Evolutionary conservation across 768 basidiomycete genomes (phyloP), one percentile per base, ranked within the genome.

Genomic region (Collybia sordida): DNA sequence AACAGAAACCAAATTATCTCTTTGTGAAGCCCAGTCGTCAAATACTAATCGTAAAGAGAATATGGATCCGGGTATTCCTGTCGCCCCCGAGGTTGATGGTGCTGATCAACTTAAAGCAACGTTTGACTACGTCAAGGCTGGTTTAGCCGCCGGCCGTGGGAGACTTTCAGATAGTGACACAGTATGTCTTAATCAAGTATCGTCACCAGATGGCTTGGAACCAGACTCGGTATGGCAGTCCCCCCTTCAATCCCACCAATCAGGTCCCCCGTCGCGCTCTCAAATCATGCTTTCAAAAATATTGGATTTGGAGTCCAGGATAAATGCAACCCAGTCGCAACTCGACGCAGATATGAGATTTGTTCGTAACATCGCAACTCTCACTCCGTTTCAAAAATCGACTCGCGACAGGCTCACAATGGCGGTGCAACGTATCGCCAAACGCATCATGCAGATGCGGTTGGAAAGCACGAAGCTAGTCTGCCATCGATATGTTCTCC

Each of bases 101-200:
- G 76, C 80, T 38, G 81, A 80, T 24, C 83, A 88, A 55, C 82
- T 90, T 64, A 87, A 88, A 61, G 84, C 87, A 18, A 90, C 90
- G 0, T 94, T 93, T 63, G 85, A 91, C 57, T 81, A 85, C 59
- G 89, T 95, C 59, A 93, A 94, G 67, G 88, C 89, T 1, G 86
- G 90, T 59, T 72, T 94, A 43, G 89, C 87, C 0, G 76, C 86
- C 21, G 75, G 73, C 1, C 67, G 68, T 14, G 64, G 64, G 56
- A 57, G 66, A 54, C 55, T 68, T 31, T 59, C 52, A 17, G 61
- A 68, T 17, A 51, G 59, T 31, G 59, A 55, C 41, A 25, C 18
- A 27, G 53, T 60, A 28, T 57, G 58, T 25, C 53, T 27, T 4
- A 28, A 36, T 17, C 35, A 39, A 47, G 27, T 44, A 14, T 23